phyloP scores from a whole-genome alignment of 2,329 filamentous ascomycete species.

The Stachybotrys chlorohalonatus region DNA sequence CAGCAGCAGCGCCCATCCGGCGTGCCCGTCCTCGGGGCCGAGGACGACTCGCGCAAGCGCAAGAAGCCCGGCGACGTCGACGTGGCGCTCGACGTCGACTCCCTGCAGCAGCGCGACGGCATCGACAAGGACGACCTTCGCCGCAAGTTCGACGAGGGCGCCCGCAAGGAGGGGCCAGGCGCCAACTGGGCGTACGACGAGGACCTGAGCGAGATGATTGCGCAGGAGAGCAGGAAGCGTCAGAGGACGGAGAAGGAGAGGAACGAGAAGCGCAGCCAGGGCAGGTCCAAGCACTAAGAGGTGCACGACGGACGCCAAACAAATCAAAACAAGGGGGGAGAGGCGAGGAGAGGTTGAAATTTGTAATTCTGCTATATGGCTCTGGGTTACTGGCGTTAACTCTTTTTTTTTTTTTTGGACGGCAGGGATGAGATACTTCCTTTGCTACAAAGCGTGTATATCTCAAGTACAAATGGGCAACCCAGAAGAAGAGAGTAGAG shows the following conservation, averaged over 20 bases:
- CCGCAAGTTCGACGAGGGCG: constrained; percentile 69
- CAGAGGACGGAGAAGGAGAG: constrained; percentile 81
- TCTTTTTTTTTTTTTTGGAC: not conserved
- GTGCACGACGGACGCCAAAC: not conserved
- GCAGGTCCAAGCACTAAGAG: constrained; percentile 41
- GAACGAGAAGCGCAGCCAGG: constrained; percentile 53
- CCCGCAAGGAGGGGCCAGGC: constrained; percentile 54
- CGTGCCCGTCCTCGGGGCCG: constrained; percentile 68
- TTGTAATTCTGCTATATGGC: too few relatives aligned
- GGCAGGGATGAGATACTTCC: not conserved
- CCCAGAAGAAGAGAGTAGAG: too few relatives aligned
- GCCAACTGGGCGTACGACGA: constrained; percentile 71
- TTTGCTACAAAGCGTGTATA: not conserved
- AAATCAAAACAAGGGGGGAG: not conserved
- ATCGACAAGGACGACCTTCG: constrained; percentile 78
- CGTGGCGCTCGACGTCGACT: constrained; percentile 81
- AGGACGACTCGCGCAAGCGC: constrained; percentile 69
- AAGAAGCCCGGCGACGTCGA: constrained; percentile 97
- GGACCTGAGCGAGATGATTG: constrained; percentile 92
- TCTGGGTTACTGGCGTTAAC: not conserved
- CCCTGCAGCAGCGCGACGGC: constrained; percentile 63
- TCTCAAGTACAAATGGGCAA: not conserved
- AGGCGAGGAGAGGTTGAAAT: not conserved
- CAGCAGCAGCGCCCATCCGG: constrained; percentile 31
- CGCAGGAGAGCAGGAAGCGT: constrained; percentile 82